Conservation (phyloP, 495 filamentous ascomycete genomes). For the Neurospora discreta region DNA sequence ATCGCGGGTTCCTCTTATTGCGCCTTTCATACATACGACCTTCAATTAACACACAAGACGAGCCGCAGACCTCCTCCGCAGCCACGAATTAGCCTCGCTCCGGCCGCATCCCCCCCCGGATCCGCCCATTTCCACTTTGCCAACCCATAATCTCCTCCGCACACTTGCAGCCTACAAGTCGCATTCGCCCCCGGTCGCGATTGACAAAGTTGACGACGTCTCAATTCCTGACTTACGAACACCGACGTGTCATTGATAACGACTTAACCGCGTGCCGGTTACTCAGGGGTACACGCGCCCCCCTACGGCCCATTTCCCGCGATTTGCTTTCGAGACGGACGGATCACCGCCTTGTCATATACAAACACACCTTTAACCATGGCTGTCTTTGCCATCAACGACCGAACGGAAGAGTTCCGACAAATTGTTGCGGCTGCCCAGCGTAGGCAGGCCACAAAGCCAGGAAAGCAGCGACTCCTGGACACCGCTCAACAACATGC, state of each 20-base stretch:
- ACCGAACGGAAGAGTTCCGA: conserved; percentile 89
- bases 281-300: conserved; percentile 1
- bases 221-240: background rate
- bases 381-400: conserved; percentile 71
- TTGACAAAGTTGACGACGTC: background rate
- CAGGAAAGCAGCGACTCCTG: conserved; percentile 66
- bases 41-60: background rate
- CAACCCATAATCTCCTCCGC: background rate
- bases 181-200: background rate
- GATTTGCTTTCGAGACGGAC: background rate
- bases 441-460: conserved; percentile 57
- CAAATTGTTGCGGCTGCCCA: conserved; percentile 79
- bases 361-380: conserved; percentile 18
- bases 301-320: background rate
- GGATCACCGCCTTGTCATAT: background rate
- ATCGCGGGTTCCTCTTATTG: background rate
- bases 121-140: background rate
- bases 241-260: background rate
- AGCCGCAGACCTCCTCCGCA: background rate
- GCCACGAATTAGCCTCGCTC: background rate
- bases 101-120: background rate
- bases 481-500: conserved; percentile 58
- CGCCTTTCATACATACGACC: background rate
- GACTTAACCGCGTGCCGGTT: background rate
- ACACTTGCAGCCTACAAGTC: background rate